Percentiles rank a stretch among this genome's conserved stretches.
Evolutionary conservation across 306 rosid genomes (phyloP).

Genomic region (Comarum palustre): DNA sequence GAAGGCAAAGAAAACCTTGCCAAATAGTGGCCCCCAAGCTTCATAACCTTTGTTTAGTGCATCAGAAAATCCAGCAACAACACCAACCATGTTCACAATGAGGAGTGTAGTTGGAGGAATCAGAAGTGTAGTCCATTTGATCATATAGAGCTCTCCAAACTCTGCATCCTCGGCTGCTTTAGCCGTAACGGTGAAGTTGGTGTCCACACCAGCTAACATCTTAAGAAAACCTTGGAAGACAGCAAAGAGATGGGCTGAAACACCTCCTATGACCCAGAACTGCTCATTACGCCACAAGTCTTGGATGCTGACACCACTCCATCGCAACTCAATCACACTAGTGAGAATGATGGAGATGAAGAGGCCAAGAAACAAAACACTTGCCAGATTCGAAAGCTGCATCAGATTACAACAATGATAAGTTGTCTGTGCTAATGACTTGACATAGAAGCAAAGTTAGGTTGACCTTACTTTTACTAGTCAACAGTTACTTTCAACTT

Average conservation of each 20-base stretch:
- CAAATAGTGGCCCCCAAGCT: slow-evolving; percentile 95
- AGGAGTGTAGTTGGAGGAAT: slow-evolving; percentile 89
- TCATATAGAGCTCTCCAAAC: slow-evolving; percentile 80
- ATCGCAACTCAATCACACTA: slow-evolving; percentile 79
- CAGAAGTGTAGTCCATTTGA: slow-evolving; percentile 92
- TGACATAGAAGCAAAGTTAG: not conserved
- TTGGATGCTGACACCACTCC: slow-evolving; percentile 88
- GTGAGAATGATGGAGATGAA: slow-evolving; percentile 80
- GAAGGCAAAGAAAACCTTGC: slow-evolving; percentile 88
- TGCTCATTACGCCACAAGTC: slow-evolving; percentile 93
- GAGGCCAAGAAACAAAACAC: slow-evolving; percentile 85
- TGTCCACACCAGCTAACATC: slow-evolving; percentile 85
- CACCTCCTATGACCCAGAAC: slow-evolving; percentile 98
- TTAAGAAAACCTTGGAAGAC: slow-evolving; percentile 93
- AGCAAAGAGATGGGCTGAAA: slow-evolving; percentile 93
- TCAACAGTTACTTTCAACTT: not conserved
- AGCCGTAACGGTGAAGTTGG: slow-evolving; percentile 91
- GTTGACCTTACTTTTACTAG: not conserved
- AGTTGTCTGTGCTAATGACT: not conserved
- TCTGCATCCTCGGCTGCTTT: slow-evolving; percentile 84
- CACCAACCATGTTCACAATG: slow-evolving; percentile 82
- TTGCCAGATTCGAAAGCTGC: slow-evolving; percentile 95
- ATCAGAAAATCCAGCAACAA: slow-evolving; percentile 95
- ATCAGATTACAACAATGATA: slow-evolving; percentile 15
- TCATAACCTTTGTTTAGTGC: slow-evolving; percentile 90